Base-by-base conservation (phyloP, 257 asterid species). In the Solanum rostratum region DNA sequence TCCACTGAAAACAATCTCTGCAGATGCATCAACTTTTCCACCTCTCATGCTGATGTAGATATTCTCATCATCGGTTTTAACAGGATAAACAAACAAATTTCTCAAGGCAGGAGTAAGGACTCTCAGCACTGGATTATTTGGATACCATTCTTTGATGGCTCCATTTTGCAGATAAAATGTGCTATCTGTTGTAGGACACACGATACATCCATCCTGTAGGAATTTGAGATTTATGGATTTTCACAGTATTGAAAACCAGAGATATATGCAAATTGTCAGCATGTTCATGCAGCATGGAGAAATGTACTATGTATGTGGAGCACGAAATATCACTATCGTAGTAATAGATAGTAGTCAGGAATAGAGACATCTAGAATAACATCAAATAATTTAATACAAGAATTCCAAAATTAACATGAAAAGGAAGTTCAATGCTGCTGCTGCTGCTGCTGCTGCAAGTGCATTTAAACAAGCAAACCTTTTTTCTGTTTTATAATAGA, bases 1-100 rank as follows among this genome's bases (percentile, higher is more conserved):
- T 85, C 99, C 98, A 65, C 99, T 96, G 90, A 96, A 96, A 45
- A 95, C 97, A 41, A 96, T 96, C 92, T 96, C 98, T 10, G 99
- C 90, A 37, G 96, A 81, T 4, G 92, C 92, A 29, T 90, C 93
- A 15, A 91, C 24, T 46, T 85, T 88, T 11, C 62, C 89, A 18
- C 92, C 90, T 9, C 88, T 70, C 79, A 90, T 91, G 90, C 91
- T 90, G 60, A 96, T 94, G 90, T 43, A 93, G 87, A 94, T 95
- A 71, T 94, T 92, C 37, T 93, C 94, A 1, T 88, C 89, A 52
- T 96, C 98, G 1, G 89, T 81, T 88, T 95, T 95, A 50, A 88
- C 94, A 0, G 97, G 95, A 87, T 90, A 95, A 41, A 91, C 87
- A 29, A 90, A 92, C 81, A 95, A 76, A 33, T 85, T 89, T 88